These are phyloP conservation scores for Oryza longistaminata DNA, from an alignment of 176 grass and related monocot genomes.

Conservation along the genomic window DNA sequence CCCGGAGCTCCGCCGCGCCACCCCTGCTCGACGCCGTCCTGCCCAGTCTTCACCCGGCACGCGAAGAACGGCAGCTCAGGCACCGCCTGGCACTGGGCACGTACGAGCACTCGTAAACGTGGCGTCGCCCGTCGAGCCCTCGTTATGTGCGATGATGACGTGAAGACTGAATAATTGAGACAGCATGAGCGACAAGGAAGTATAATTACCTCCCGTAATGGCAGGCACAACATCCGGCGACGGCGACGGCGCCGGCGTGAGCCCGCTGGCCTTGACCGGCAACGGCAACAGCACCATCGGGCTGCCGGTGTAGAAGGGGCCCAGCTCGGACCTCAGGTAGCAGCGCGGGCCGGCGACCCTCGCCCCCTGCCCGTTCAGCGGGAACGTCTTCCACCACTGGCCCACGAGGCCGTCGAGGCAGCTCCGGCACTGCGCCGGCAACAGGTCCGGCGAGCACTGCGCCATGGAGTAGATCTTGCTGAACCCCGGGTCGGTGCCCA, in stretches of 20 bases:
- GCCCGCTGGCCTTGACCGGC: background rate
- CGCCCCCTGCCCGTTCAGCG: background rate
- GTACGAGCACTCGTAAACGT: too few species aligned
- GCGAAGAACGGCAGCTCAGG: too few species aligned
- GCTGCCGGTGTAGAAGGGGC: background rate
- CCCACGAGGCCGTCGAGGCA: background rate
- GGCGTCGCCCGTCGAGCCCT: too few species aligned
- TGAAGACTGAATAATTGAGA: too few species aligned
- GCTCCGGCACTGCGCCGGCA: background rate
- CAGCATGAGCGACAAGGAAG: too few species aligned
- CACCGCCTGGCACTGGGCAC: too few species aligned
- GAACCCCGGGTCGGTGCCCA: background rate
- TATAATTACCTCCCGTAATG: too few species aligned
- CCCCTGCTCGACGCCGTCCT: too few species aligned
- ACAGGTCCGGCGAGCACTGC: background rate
- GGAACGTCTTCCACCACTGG: background rate
- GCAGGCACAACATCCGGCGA: background rate
- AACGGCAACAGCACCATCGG: background rate
- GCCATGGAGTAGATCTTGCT: background rate
- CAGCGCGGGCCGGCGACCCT: background rate
- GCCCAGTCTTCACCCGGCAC: too few species aligned
- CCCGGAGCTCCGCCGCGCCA: too few species aligned
- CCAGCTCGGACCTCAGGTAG: constrained; percentile 25
- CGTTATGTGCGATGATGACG: too few species aligned
- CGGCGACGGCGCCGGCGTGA: background rate